A percentile compares a stretch with the other conserved stretches of the same genome.
Evolutionary conservation across 225 moss, liverwort and hornwort species (phyloP).

Genomic region (Antitrichia curtipendula): DNA sequence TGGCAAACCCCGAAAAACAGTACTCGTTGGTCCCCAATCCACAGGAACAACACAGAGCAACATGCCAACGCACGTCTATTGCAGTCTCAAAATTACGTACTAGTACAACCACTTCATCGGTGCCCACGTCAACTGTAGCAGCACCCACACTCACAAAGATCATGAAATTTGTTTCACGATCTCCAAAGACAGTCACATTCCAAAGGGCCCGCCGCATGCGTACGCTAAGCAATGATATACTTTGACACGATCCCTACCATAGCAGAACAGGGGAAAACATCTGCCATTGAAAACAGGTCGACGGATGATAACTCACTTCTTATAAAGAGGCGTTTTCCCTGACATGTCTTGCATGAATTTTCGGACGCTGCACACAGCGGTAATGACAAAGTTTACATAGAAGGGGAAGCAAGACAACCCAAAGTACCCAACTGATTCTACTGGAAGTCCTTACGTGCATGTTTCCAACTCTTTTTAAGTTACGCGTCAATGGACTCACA

Average conservation of each 20-base stretch:
- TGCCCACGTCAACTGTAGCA: background rate
- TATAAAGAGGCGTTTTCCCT: conserved; percentile 59
- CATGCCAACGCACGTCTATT: background rate
- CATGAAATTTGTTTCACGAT: background rate
- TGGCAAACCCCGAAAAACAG: conserved; percentile 6
- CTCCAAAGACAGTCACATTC: background rate
- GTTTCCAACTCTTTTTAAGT: background rate
- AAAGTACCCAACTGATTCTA: background rate
- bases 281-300: background rate
- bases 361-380: conserved; percentile 45
- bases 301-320: conserved; percentile 47
- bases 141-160: background rate
- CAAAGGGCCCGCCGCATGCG: background rate
- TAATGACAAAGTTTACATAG: background rate
- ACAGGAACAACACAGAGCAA: background rate
- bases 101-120: background rate
- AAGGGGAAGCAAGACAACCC: background rate
- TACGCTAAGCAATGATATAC: background rate
- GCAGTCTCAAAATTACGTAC: background rate
- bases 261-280: background rate
- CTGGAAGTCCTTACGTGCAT: background rate
- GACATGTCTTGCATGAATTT: conserved; percentile 95
- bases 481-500: background rate
- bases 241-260: background rate
- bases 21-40: background rate